Evolutionary conservation across 768 basidiomycete species (phyloP), one percentile per base, ranked within the genome.

Genomic region (Mycena latifolia): DNA sequence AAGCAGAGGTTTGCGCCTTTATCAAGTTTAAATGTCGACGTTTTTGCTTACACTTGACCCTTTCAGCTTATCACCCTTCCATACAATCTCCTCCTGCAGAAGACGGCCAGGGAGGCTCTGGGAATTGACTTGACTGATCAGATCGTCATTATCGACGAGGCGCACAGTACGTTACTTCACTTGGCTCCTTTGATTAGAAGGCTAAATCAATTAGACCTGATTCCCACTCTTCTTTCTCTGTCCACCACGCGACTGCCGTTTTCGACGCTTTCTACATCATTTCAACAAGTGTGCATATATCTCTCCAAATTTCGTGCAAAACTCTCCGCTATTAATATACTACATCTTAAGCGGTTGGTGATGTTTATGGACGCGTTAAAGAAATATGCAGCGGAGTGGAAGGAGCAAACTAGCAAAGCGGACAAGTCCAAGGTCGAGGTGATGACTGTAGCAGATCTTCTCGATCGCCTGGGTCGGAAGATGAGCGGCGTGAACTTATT

Each of bases 111-210:
- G 54, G 94, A 98, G 72, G 89, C 95, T 0, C 83, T 98, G 0
- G 92, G 92, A 2, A 96, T 99, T 63, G 87, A 94, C 73, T 80
- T 98, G 48, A 91, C 85, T 14, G 86, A 90, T 72, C 95, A 98
- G 71, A 83, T 98, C 20, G 87, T 99, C 31, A 85, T 99, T 25
- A 89, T 99, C 58, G 97, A 99, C 73, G 97, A 99, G 80, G 97
- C 97, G 0, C 97, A 99, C 77, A 98, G 95, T 96, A 71, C 62
- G 93, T 81, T 35, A 56, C 25, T 20, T 63, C 35, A 46, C n/a
- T 46, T n/a, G 48, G 47, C 33, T 17, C 27, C n/a, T 2, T 35
- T 28, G 15, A 22, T 55, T 29, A 1, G 41, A 17, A 54, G 25
- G 41, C 48, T 39, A 45, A 58, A 65, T 20, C 35, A 46, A 41